Conservation (phyloP, 2,329 filamentous ascomycete species). For the Rhexocercosporidium sp. region DNA sequence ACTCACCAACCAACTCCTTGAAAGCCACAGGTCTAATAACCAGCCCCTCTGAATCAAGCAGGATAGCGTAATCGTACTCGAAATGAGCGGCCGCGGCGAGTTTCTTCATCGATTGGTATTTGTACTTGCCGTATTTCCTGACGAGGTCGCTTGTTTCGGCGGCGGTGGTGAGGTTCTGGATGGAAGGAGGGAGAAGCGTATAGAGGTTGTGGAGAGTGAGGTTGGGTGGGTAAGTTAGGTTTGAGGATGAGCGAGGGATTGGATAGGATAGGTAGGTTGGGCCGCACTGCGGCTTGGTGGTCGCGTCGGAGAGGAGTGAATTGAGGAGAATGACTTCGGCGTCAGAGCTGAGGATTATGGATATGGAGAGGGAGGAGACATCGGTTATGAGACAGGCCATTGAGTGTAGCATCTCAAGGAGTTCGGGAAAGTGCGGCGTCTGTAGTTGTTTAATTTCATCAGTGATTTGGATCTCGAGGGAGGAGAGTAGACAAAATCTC, state of each 20-base stretch:
- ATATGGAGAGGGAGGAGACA: neutral
- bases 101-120: conserved; percentile 12
- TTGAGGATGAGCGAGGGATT: neutral
- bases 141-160: neutral
- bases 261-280: neutral
- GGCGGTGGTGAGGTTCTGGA: neutral
- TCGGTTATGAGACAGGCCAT: conserved; percentile 9
- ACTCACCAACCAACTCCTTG: neutral
- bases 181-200: neutral
- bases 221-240: neutral
- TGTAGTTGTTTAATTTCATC: neutral
- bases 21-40: neutral
- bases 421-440: conserved; percentile 1
- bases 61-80: neutral
- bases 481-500: neutral
- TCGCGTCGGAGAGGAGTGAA: neutral
- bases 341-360: neutral
- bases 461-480: neutral
- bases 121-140: neutral
- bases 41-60: neutral
- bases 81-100: neutral
- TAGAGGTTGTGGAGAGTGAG: conserved; percentile 1
- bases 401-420: conserved; percentile 7
- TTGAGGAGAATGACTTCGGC: neutral
- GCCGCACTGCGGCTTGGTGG: neutral